Conservation (phyloP, 495 filamentous ascomycete genomes). For the Parmelia sp. region DNA sequence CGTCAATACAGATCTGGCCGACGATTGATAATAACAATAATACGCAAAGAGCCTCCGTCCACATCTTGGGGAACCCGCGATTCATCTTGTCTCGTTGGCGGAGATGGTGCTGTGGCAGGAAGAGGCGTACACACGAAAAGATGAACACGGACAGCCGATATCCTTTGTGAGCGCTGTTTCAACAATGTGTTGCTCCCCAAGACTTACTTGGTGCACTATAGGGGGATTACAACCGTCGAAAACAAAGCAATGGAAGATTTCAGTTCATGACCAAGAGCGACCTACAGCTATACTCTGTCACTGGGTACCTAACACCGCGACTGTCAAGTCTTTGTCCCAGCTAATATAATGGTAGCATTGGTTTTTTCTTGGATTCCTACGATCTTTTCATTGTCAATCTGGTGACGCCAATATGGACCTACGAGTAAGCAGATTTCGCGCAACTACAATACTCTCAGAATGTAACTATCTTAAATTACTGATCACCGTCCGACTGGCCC, state of each 20-base stretch:
- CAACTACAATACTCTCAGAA: background rate
- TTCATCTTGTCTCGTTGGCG: background rate
- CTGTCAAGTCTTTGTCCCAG: background rate
- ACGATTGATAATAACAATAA: no score
- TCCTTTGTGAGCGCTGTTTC: conserved; percentile 10
- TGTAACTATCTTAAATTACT: background rate
- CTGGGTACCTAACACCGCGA: conserved; percentile 2
- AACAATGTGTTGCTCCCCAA: background rate
- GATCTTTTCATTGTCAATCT: conserved; percentile 21
- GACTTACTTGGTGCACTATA: background rate
- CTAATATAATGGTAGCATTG: conserved; percentile 12
- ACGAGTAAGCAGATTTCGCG: conserved; percentile 7
- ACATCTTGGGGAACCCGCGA: background rate
- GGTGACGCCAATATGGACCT: conserved; percentile 20
- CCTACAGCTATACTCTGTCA: conserved; percentile 15
- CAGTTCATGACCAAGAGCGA: conserved; percentile 15
- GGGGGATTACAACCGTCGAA: conserved; percentile 15
- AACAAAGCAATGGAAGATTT: background rate
- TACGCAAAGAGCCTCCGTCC: background rate
- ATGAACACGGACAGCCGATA: conserved; percentile 14
- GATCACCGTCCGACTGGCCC: background rate
- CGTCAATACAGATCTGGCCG: background rate
- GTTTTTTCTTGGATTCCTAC: conserved; percentile 22
- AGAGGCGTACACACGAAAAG: conserved; percentile 18
- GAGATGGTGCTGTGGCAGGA: conserved; percentile 22